A percentile compares a stretch with the other conserved stretches of the same genome.
Conservation (phyloP, 331 rosid species). For the Dryas integrifolia region DNA sequence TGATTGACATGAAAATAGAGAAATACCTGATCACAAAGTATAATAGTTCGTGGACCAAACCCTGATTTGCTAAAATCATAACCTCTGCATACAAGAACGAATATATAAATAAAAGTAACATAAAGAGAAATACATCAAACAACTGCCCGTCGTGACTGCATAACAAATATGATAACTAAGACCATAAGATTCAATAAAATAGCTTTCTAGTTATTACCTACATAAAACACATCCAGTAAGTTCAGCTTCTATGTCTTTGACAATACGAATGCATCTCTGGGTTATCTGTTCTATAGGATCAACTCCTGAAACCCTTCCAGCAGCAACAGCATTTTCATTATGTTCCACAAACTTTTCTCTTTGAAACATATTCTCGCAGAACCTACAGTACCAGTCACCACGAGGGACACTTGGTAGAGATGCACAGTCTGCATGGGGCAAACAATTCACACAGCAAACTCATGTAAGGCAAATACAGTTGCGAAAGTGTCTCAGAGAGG, state of each 20-base stretch:
- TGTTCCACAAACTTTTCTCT: conserved; percentile 58
- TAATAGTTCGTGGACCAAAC: conserved; percentile 92
- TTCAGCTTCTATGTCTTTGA: conserved; percentile 73
- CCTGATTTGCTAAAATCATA: conserved; percentile 94
- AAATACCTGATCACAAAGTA: conserved; percentile 87
- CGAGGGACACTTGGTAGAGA: conserved; percentile 68
- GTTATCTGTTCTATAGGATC: conserved; percentile 85
- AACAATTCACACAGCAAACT: conserved; percentile 22
- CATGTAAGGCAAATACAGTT: conserved; percentile 1
- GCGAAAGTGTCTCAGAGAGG: neutral
- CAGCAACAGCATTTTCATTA: conserved; percentile 81
- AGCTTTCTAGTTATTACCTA: conserved; percentile 51
- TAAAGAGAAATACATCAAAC: conserved; percentile 10
- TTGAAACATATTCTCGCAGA: conserved; percentile 71
- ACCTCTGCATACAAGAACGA: conserved; percentile 47
- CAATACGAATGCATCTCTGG: conserved; percentile 88
- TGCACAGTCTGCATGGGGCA: conserved; percentile 72
- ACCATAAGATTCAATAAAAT: neutral
- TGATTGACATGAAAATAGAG: conserved; percentile 6
- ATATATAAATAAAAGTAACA: conserved; percentile 2
- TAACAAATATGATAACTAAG: conserved; percentile 1
- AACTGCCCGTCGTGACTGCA: conserved; percentile 13
- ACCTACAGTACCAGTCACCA: conserved; percentile 88
- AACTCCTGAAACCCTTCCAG: conserved; percentile 84
- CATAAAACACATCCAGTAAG: conserved; percentile 89